Base-by-base conservation (phyloP, 2,329 filamentous ascomycete species). In the Fusarium robinianum region DNA sequence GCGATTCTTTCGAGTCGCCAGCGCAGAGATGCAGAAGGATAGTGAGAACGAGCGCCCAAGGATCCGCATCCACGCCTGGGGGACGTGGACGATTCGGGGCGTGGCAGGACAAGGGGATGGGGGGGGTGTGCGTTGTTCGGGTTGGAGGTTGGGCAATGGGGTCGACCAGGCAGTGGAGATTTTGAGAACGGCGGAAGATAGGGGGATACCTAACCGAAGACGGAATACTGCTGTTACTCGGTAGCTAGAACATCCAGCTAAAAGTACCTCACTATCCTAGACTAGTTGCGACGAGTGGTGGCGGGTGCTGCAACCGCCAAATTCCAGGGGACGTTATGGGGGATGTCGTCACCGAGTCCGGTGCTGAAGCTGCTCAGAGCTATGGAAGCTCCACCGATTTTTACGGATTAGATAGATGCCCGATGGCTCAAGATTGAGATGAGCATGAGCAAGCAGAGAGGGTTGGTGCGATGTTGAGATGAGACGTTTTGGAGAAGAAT, bases 1-100 rank as follows among this genome's bases (percentile, higher is more conserved):
- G 33, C 34, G 44, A 32, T 45, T 46, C 37, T 36, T 53, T 53
- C 41, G 46, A 48, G 53, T 51, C 50, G 40, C 57, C 53, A 57
- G 57, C 57, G 53, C 50, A 60, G 50, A 24, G 45, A 52, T 50
- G 44, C 53, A 49, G 49, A 37, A 25, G 53, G 41, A 45, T 40
- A 55, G 55, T 53, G 46, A 54, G 40, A 55, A 25, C 12, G 34
- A 50, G 46, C 17, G 30, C 29, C 36, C 44, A 33, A 39, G 38
- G 49, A 48, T 61, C 58, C 55, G 57, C 54, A 61, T 60, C 49
- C 48, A 53, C 47, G 46, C 51, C 40, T n/a, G 39, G 49, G 49
- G 52, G 53, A 60, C 51, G 58, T 60, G 57, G 55, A 57, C 49
- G 52, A 57, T 47, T 56, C 41, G 51, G 55, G 57, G 54, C 40